These are phyloP conservation scores for Colletotrichum lupini DNA, from an alignment of 2,329 filamentous ascomycete genomes.

Conservation along the genomic window DNA sequence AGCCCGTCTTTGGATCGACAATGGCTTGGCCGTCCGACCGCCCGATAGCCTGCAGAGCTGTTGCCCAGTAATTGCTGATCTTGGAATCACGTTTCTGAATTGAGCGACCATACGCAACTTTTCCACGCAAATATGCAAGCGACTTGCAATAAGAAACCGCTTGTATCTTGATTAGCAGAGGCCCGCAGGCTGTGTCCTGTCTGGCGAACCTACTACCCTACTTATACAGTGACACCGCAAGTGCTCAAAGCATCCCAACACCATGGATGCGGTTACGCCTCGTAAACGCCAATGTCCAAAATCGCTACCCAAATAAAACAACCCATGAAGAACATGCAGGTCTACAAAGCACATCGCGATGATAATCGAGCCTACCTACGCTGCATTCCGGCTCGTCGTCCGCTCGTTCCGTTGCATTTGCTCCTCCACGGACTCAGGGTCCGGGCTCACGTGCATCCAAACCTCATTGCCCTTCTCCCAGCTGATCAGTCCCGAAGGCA, in stretches of 20 bases:
- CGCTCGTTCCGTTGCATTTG: slow-evolving; percentile 19
- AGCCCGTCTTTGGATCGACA: neutral
- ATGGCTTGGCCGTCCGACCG: slow-evolving; percentile 9
- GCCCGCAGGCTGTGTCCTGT: neutral
- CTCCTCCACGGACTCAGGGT: slow-evolving; percentile 38
- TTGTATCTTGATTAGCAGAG: neutral
- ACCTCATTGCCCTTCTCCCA: slow-evolving; percentile 44
- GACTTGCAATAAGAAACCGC: neutral
- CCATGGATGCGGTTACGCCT: neutral
- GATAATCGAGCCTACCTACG: neutral
- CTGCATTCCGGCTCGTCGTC: neutral
- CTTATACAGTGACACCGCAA: neutral
- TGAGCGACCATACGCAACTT: too few relatives aligned
- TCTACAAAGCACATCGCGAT: neutral
- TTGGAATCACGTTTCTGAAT: neutral
- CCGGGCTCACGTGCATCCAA: slow-evolving; percentile 47
- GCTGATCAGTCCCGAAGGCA: slow-evolving; percentile 43
- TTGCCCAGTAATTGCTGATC: neutral
- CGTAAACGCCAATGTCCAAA: neutral
- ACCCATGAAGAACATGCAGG: neutral
- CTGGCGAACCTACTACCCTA: neutral
- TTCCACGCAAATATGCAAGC: too few relatives aligned
- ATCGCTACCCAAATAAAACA: neutral
- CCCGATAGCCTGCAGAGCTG: neutral
- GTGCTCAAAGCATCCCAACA: neutral